These are phyloP conservation scores for Cavenderia fasciculata DNA, from an alignment of 78 protist genomes.

Conservation along the genomic window DNA sequence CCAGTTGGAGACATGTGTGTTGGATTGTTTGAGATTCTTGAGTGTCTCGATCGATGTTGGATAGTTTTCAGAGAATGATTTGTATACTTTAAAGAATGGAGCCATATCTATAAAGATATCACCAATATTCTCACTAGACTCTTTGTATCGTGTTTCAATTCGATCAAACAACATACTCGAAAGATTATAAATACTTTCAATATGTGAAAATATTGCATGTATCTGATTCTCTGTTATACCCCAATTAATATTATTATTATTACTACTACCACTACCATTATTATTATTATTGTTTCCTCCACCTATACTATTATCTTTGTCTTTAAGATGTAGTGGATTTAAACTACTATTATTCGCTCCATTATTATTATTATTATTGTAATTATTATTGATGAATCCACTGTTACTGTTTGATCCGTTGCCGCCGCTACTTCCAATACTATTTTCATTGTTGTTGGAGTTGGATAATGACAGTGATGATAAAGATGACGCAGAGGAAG, in stretches of 20 bases:
- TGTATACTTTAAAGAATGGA: conserved; percentile 62
- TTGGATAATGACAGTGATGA: too few species aligned
- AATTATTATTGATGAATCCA: too few species aligned
- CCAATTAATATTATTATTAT: background rate
- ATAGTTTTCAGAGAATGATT: conserved; percentile 58
- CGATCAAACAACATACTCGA: conserved; percentile 37
- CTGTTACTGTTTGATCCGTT: too few species aligned
- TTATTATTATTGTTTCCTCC: background rate
- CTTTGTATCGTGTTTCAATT: conserved; percentile 13
- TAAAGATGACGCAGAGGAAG: too few species aligned
- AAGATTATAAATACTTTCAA: conserved; percentile 41
- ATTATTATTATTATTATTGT: too few species aligned
- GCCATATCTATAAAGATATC: conserved; percentile 31
- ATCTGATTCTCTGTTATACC: conserved; percentile 30
- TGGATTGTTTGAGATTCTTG: background rate
- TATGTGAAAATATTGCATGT: conserved; percentile 60
- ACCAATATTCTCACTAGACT: background rate
- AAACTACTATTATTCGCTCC: background rate
- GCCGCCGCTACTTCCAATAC: too few species aligned
- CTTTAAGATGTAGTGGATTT: background rate
- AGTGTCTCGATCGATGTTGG: conserved; percentile 25
- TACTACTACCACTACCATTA: background rate
- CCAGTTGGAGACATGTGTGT: conserved; percentile 13
- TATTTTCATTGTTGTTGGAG: too few species aligned
- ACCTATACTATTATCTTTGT: conserved; percentile 16